phyloP scores from a whole-genome alignment of 768 basidiomycete species.

The Phylloporus arenicola region DNA sequence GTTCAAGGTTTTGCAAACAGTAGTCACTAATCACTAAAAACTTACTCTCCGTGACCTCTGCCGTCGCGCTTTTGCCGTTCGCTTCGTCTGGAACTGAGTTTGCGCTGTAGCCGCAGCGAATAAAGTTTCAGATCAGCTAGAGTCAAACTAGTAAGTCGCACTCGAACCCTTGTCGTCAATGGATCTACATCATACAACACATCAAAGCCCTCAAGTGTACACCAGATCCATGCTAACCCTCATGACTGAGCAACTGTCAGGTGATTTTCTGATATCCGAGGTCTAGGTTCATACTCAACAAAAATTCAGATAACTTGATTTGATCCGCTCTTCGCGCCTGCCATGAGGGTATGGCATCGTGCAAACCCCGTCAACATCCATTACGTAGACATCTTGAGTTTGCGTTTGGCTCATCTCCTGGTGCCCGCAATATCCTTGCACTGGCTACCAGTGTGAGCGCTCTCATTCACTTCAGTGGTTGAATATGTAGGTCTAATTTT shows the following conservation, averaged over 20 bases:
- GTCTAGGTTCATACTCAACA: not conserved
- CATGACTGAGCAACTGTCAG: not conserved
- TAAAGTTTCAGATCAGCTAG: conserved; percentile 1
- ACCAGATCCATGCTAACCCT: not conserved
- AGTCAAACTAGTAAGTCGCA: too few relatives aligned
- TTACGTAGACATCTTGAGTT: conserved; percentile 14
- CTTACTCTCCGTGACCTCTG: conserved; percentile 10
- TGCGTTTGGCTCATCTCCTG: not conserved
- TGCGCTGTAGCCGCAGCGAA: not conserved
- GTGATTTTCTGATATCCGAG: not conserved
- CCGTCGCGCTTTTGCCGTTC: not conserved
- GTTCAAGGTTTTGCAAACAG: not conserved
- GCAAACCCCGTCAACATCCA: conserved; percentile 1
- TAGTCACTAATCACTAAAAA: conserved; percentile 1
- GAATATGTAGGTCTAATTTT: not conserved
- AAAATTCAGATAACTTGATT: not conserved
- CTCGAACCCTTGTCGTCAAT: too few relatives aligned
- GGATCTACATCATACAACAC: not conserved
- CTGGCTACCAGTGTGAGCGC: not conserved
- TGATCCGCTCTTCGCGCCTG: not conserved
- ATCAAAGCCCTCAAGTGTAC: not conserved
- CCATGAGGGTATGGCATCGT: conserved; percentile 5
- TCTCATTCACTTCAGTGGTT: not conserved
- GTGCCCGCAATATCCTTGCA: not conserved
- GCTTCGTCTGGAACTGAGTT: conserved; percentile 3